These are phyloP conservation scores for Limnanthes douglasii DNA, from an alignment of 345 rosid species.

Conservation along the genomic window DNA sequence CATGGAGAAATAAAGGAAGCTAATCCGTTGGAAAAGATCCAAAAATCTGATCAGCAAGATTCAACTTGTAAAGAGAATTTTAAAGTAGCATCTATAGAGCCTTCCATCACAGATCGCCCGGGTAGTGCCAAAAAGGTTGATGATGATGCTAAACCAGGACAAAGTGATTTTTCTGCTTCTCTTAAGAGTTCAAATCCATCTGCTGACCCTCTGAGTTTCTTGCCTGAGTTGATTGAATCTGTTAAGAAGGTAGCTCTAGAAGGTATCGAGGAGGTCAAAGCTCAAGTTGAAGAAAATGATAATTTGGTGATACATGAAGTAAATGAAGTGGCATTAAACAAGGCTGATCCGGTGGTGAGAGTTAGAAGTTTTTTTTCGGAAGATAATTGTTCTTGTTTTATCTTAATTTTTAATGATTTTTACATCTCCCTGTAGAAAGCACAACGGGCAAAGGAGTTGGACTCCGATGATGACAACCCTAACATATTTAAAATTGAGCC, in stretches of 20 bases:
- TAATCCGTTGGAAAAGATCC: too few relatives aligned
- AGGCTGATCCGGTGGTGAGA: constrained; percentile 52
- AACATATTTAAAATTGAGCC: constrained; percentile 63
- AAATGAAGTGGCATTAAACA: constrained; percentile 19
- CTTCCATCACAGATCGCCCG: too few relatives aligned
- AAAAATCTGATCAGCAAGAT: too few relatives aligned
- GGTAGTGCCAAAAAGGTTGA: too few relatives aligned
- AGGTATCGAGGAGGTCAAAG: constrained; percentile 64
- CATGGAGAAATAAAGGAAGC: too few relatives aligned
- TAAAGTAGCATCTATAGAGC: too few relatives aligned
- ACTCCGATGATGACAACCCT: constrained; percentile 43
- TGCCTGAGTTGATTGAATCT: constrained; percentile 57
- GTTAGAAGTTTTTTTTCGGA: constrained; percentile 6
- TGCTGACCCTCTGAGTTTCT: constrained; percentile 29
- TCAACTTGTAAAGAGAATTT: too few relatives aligned
- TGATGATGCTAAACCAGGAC: constrained; percentile 15
- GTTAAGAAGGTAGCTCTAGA: constrained; percentile 65
- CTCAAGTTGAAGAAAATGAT: constrained; percentile 28
- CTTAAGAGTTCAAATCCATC: constrained; percentile 30
- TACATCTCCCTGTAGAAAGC: constrained; percentile 31
- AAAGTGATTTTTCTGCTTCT: constrained; percentile 19
- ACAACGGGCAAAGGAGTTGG: constrained; percentile 50
- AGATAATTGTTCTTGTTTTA: neutral
- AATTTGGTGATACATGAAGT: constrained; percentile 14
- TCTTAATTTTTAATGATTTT: constrained; percentile 12